Percentiles rank a stretch among this genome's conserved stretches.
These are phyloP conservation scores for Sherardia arvensis DNA, from an alignment of 257 asterid species.

Conservation along the genomic window DNA sequence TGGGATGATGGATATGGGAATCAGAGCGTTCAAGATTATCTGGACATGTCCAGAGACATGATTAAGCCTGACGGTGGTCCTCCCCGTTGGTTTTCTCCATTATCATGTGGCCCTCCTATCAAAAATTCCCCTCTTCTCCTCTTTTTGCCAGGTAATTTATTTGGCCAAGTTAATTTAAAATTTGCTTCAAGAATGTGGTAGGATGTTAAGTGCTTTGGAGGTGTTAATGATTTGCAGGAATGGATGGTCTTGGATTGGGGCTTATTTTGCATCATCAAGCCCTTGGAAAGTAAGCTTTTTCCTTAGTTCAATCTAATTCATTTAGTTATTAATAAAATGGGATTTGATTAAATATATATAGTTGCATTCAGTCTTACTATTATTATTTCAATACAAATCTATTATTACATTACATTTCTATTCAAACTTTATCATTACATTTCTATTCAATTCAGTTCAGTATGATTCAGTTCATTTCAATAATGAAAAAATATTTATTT, in stretches of 20 bases:
- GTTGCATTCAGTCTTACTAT: no score
- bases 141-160: constrained; percentile 75
- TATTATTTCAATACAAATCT: no score
- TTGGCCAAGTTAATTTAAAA: no score
- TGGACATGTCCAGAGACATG: constrained; percentile 51
- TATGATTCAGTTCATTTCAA: no score
- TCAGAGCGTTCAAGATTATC: constrained; percentile 65
- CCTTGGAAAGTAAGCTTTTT: constrained; percentile 64
- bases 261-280: constrained; percentile 78
- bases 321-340: no score
- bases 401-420: no score
- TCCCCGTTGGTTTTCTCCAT: constrained; percentile 87
- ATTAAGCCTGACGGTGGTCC: constrained; percentile 85
- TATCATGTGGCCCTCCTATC: constrained; percentile 66
- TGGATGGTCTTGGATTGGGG: constrained; percentile 90
- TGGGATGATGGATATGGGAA: constrained; percentile 98
- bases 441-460: no score
- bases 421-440: no score
- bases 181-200: not conserved
- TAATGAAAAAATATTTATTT: no score
- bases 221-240: constrained; percentile 43
- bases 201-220: not conserved
- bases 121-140: constrained; percentile 61
- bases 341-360: no score
- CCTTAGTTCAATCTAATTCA: not conserved